Percentiles rank a stretch among this genome's conserved stretches.
These are phyloP conservation scores for Uncinocarpus reesii DNA, from an alignment of 2,329 filamentous ascomycete genomes.

Conservation along the genomic window DNA sequence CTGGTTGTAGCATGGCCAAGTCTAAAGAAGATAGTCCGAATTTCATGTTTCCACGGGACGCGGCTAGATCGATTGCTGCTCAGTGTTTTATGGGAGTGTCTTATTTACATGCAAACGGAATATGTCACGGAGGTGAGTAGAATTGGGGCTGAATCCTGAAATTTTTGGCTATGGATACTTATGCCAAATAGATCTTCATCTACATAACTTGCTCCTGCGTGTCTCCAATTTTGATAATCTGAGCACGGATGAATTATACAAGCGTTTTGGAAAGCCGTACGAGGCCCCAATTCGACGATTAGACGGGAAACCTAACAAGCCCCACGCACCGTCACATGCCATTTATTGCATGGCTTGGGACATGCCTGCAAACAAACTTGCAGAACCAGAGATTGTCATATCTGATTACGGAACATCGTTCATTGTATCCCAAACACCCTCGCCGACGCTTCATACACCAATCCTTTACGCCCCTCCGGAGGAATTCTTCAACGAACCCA, in stretches of 20 bases:
- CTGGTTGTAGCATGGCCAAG: constrained; percentile 15
- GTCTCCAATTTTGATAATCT: constrained; percentile 16
- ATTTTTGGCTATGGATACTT: constrained; percentile 7
- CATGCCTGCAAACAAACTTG: constrained; percentile 19
- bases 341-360: constrained; percentile 19
- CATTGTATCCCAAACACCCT: constrained; percentile 16
- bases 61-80: constrained; percentile 19
- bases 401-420: constrained; percentile 22
- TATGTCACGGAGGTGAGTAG: constrained; percentile 20
- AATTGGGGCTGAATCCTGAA: neutral
- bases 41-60: constrained; percentile 19
- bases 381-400: constrained; percentile 20
- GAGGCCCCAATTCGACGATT: constrained; percentile 17
- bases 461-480: constrained; percentile 20
- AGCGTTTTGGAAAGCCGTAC: constrained; percentile 18
- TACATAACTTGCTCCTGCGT: constrained; percentile 19
- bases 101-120: constrained; percentile 19
- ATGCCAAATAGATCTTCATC: constrained; percentile 17
- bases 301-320: constrained; percentile 18
- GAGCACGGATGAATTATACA: constrained; percentile 18
- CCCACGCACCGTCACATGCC: constrained; percentile 18
- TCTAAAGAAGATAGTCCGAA: constrained; percentile 17
- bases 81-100: constrained; percentile 18
- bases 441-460: constrained; percentile 20
- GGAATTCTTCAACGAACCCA: constrained; percentile 16